phyloP scores from a whole-genome alignment of 257 asterid genomes.

The Petunia secreta region DNA sequence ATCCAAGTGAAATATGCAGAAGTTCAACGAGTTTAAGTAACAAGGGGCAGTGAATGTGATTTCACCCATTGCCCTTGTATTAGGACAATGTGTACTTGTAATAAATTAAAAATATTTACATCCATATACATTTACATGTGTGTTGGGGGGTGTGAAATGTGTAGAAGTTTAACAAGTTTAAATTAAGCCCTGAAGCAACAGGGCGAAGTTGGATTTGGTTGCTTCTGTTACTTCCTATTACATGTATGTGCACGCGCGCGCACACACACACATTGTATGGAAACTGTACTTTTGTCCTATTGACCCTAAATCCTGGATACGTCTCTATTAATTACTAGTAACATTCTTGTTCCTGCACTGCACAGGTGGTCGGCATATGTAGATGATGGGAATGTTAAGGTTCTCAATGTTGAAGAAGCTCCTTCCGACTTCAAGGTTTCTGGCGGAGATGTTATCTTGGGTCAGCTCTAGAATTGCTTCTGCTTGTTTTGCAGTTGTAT shows the following conservation, averaged over 20 bases:
- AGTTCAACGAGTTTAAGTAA: too few species aligned
- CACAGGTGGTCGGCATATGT: slow-evolving; percentile 95
- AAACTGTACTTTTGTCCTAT: neutral
- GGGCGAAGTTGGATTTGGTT: too few species aligned
- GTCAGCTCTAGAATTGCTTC: slow-evolving; percentile 57
- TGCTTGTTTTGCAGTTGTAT: neutral
- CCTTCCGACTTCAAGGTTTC: slow-evolving; percentile 90
- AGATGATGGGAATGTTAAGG: slow-evolving; percentile 83
- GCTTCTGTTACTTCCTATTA: too few species aligned
- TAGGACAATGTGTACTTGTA: too few species aligned
- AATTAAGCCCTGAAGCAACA: too few species aligned
- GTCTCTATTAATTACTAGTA: neutral
- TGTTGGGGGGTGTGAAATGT: neutral
- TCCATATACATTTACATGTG: too few species aligned
- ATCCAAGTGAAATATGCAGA: neutral
- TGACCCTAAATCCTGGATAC: neutral
- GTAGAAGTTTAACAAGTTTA: neutral
- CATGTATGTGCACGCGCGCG: too few species aligned
- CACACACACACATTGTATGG: neutral
- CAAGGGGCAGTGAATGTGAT: too few species aligned
- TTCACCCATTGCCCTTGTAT: too few species aligned
- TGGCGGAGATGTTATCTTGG: slow-evolving; percentile 77
- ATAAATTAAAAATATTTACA: too few species aligned
- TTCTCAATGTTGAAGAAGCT: slow-evolving; percentile 75
- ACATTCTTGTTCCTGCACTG: neutral